Conservation (phyloP, 1,284 basidiomycete species). For the Ustilago curta region DNA sequence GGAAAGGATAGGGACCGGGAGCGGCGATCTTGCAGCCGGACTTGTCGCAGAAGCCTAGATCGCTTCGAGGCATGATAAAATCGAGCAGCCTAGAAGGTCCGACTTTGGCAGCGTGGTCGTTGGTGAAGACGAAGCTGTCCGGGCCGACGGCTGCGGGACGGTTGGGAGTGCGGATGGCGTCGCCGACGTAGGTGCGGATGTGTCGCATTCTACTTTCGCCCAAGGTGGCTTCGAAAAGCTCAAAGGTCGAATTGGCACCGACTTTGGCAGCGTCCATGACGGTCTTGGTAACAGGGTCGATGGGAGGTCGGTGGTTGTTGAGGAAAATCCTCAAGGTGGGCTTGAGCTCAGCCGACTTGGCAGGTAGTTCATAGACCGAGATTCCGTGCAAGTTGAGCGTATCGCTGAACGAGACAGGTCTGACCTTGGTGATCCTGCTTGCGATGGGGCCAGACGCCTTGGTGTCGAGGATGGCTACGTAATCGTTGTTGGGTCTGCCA, state of each 20-base stretch:
- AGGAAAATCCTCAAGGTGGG: conserved; percentile 56
- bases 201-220: conserved; percentile 73
- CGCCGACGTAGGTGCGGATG: conserved; percentile 75
- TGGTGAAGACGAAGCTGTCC: conserved; percentile 61
- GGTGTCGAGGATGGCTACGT: conserved; percentile 75
- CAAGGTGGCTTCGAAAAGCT: conserved; percentile 76
- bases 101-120: conserved; percentile 56
- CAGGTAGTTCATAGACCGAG: conserved; percentile 72
- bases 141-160: conserved; percentile 74
- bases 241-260: conserved; percentile 79
- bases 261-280: conserved; percentile 65
- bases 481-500: conserved; percentile 62
- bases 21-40: conserved; percentile 58
- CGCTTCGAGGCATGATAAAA: conserved; percentile 33
- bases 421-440: conserved; percentile 72
- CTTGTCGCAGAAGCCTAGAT: conserved; percentile 54
- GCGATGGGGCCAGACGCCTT: conserved; percentile 73
- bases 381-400: conserved; percentile 77
- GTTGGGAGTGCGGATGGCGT: conserved; percentile 77
- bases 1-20: conserved; percentile 33
- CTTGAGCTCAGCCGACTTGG: conserved; percentile 37
- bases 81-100: conserved; percentile 37
- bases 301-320: conserved; percentile 58
- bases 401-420: conserved; percentile 70
- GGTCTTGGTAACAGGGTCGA: conserved; percentile 33